Conservation (phyloP, 2,329 filamentous ascomycete genomes). For the Fusarium succisae region DNA sequence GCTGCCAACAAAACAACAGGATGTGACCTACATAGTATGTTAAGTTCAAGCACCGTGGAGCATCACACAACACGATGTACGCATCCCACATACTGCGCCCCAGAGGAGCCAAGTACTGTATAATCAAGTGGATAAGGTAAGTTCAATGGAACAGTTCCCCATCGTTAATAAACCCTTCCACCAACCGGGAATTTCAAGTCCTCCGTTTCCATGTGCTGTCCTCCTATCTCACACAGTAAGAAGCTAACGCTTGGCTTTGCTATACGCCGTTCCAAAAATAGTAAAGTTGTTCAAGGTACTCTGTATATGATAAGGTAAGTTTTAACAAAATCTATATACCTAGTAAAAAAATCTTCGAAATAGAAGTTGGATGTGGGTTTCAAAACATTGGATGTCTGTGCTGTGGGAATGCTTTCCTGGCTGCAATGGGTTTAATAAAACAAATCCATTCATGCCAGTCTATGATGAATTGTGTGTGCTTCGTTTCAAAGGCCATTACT, state of each 20-base stretch:
- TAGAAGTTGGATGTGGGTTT: conserved; percentile 18
- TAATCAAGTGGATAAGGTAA: conserved; percentile 20
- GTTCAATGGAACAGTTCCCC: conserved; percentile 11
- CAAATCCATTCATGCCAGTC: conserved; percentile 1
- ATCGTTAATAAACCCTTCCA: conserved; percentile 4
- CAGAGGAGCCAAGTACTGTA: conserved; percentile 1
- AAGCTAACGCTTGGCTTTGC: neutral
- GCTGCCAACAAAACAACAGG: conserved; percentile 16
- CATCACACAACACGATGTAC: conserved; percentile 31
- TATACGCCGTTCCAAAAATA: neutral
- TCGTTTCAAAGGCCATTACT: conserved; percentile 28
- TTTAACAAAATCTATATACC: neutral
- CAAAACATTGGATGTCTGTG: conserved; percentile 11
- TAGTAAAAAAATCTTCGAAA: neutral
- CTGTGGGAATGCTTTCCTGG: neutral
- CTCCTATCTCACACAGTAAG: neutral
- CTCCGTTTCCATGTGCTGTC: neutral
- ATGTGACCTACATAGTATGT: conserved; percentile 21
- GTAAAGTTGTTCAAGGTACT: neutral
- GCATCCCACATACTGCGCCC: conserved; percentile 22
- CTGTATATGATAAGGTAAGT: neutral
- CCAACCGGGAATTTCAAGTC: conserved; percentile 20
- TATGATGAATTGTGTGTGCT: neutral
- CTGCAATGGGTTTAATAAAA: conserved; percentile 13
- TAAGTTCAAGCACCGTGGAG: conserved; percentile 29